Evolutionary conservation across 2,329 filamentous ascomycete genomes (phyloP), one percentile per base, ranked within the genome.

Genomic region (Trichoderma sp.): DNA sequence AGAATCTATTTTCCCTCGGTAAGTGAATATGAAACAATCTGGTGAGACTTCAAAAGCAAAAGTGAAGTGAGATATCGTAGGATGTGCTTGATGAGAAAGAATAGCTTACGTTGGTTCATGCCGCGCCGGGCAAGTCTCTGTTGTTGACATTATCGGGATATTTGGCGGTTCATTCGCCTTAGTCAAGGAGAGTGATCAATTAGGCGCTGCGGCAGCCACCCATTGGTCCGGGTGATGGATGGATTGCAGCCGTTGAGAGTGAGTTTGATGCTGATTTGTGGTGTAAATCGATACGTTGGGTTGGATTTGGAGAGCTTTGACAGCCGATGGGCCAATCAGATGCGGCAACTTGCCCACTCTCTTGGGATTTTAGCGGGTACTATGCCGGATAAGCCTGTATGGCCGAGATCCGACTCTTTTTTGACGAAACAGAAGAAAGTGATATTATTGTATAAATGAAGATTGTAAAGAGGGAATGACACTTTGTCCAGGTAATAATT

Each of bases 1-100:
- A 96, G 74, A 96, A 85, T 52, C 93, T 49, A 24, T 24, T 95
- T 47, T 35, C 7, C 4, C 47, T 19, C 40, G 5, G n/a, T 27
- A 53, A 37, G 29, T 21, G 19, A 62, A 52, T 16, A 7, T 21
- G 43, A 68, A 33, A 5, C 8, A 40, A 31, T 14, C 6, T 3
- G 5, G 43, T 68, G 11, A 70, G 49, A 66, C 62, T 35, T 29
- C 14, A 2, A n/a, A 60, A 21, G 31, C 33, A 1, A 13, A 3
- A 5, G 4, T 35, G 11, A 35, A 14, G 53, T 40, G n/a, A 62
- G 43, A 31, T 69, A 65, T 59, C 37, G 70, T 59, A 60, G 59
- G 11, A 61, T 63, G 27, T 31, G 4, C 16, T 2, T 59, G 40
- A n/a, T 24, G 11, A 7, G n/a, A 62, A n/a, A 70, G 58, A 66